Evolutionary conservation across 2,329 filamentous ascomycete genomes (phyloP), one percentile per base, ranked within the genome.

Genomic region (Pseudonectria buxi): DNA sequence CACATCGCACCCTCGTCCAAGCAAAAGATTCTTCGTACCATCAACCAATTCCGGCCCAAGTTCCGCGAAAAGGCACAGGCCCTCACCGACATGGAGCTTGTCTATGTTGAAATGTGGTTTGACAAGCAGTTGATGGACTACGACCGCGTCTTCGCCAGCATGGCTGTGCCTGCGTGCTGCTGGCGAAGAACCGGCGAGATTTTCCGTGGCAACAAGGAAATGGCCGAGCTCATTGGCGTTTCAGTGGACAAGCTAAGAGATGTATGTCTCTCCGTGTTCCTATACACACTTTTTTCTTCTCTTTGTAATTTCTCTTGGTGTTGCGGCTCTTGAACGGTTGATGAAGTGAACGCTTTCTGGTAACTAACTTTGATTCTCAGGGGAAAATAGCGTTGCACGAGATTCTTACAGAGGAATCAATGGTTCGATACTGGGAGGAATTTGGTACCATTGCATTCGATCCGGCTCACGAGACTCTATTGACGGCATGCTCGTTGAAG

Each of bases 81-180:
- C 24, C 69, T 96, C 55, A 95, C 86, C 2, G 92, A 98, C 61
- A 85, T 95, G 58, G 87, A 98, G 61, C 76, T 98, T 16, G 82
- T 96, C 18, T 79, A 89, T 40, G 90, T 96, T 10, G 92, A 98
- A 64, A 95, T 96, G 87, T 96, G 92, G 90, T 96, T 98, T 56
- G 92, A 98, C 62, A 80, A 84, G 53, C 92, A 86, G 45, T 66
- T 98, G 49, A 92, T 96, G 84, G 92, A 96, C 57, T 96, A 96
- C 53, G 92, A 98, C 55, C 86, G 92, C 24, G 89, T 98, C 2
- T 98, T 98, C 66, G 92, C 92, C 2, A 94, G 88, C 59, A 98
- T 98, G 92, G 92, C 92, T 2, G 90, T 98, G 43, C 92, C 92
- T 0, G 92, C 92, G 11, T 98, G 92, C 62, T 94, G 90, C 59